Percentiles rank a stretch among this genome's conserved stretches.
Evolutionary conservation across 257 asterid genomes (phyloP).

Genomic region (Catharanthus roseus): DNA sequence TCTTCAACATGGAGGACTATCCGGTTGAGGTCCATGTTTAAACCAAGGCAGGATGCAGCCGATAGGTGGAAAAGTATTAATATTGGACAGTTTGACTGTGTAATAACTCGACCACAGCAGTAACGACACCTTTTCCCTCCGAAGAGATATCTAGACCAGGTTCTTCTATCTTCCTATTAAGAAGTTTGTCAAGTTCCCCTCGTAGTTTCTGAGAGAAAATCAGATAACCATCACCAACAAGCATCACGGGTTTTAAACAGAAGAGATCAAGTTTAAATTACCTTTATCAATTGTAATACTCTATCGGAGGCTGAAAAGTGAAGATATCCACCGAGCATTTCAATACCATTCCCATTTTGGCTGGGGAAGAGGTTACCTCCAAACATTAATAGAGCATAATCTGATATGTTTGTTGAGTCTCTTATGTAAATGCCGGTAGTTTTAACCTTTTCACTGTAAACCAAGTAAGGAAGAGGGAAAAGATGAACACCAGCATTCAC

Average conservation of each 20-base stretch:
- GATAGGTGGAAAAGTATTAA: not conserved
- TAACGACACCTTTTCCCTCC: constrained; percentile 77
- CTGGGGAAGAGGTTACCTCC: constrained; percentile 88
- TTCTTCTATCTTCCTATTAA: constrained; percentile 72
- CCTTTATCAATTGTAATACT: constrained; percentile 75
- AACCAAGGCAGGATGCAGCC: not conserved
- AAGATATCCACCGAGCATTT: constrained; percentile 96
- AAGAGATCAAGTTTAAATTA: constrained; percentile 18
- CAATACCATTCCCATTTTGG: constrained; percentile 71
- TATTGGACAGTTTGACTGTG: constrained; percentile 61
- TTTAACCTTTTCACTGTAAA: constrained; percentile 88
- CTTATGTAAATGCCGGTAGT: constrained; percentile 66
- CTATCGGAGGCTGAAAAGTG: constrained; percentile 84
- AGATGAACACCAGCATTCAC: constrained; percentile 72
- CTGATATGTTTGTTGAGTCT: constrained; percentile 88
- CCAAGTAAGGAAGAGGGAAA: constrained; percentile 89
- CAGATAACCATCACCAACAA: not conserved
- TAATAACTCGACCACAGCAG: constrained; percentile 70
- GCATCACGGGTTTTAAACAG: no score
- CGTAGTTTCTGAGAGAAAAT: constrained; percentile 60
- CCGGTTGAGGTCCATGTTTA: not conserved
- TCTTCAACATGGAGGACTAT: not conserved
- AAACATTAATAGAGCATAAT: constrained; percentile 86
- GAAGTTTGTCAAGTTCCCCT: constrained; percentile 78
- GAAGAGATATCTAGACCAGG: constrained; percentile 61